Percentiles rank a stretch among this genome's conserved stretches.
Evolutionary conservation across 1,284 basidiomycete species (phyloP).

Genomic region (Cryptococcus sp.): DNA sequence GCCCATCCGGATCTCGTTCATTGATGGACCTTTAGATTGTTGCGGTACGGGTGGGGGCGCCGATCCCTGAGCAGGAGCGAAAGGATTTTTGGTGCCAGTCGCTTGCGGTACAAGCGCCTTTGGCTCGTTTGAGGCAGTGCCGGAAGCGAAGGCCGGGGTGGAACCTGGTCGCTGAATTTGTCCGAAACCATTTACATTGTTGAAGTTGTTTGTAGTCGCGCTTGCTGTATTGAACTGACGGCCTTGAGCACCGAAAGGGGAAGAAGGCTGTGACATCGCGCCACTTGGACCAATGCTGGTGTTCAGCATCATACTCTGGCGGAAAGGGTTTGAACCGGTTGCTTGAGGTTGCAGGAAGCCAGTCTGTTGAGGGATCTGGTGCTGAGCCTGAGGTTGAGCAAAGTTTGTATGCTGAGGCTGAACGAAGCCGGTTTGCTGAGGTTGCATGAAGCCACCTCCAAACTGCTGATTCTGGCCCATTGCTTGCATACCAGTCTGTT

Average conservation of each 20-base stretch:
- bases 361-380: conserved; percentile 46
- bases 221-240: conserved; percentile 48
- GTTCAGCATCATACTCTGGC: conserved; percentile 53
- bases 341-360: conserved; percentile 67
- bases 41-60: conserved; percentile 57
- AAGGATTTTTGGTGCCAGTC: conserved; percentile 94
- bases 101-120: conserved; percentile 75
- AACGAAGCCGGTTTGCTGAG: conserved; percentile 57
- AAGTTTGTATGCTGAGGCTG: conserved; percentile 61
- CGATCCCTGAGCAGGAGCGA: conserved; percentile 72
- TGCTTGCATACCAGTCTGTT: conserved; percentile 48
- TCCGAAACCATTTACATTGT: conserved; percentile 42
- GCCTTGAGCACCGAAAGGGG: conserved; percentile 52
- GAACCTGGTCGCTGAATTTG: conserved; percentile 35
- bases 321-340: conserved; percentile 76
- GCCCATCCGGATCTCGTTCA: conserved; percentile 75
- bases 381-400: conserved; percentile 35
- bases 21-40: conserved; percentile 71
- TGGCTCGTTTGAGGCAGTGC: conserved; percentile 55
- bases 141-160: conserved; percentile 50
- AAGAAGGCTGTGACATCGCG: conserved; percentile 31
- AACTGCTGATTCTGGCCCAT: conserved; percentile 36
- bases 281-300: conserved; percentile 13
- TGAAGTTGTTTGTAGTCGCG: conserved; percentile 2
- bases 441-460: conserved; percentile 56